These are phyloP conservation scores for Gillenia trifoliata DNA, from an alignment of 306 rosid species.

Conservation along the genomic window DNA sequence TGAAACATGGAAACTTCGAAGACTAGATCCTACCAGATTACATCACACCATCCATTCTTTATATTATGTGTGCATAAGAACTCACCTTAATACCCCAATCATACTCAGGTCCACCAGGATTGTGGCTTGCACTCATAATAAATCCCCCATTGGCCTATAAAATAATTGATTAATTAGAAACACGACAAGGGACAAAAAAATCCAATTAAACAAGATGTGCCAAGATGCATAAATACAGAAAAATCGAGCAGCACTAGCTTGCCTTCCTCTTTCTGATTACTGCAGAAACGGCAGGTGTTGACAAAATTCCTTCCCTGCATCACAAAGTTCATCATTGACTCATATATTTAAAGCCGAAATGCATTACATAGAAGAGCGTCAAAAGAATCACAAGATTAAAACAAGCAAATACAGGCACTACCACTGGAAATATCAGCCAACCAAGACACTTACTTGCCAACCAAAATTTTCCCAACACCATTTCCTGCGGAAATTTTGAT, in stretches of 20 bases:
- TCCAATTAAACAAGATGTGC: background rate
- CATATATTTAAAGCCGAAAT: background rate
- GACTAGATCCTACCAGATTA: background rate
- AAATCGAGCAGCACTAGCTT: slow-evolving; percentile 25
- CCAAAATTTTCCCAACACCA: slow-evolving; percentile 88
- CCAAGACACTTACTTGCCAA: slow-evolving; percentile 72
- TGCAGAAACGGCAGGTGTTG: slow-evolving; percentile 98
- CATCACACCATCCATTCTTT: background rate
- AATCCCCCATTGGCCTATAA: slow-evolving; percentile 94
- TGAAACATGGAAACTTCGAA: background rate
- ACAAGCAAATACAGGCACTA: background rate
- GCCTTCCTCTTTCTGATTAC: slow-evolving; percentile 89
- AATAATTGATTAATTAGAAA: slow-evolving; percentile 19
- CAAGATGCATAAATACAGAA: slow-evolving; percentile 22
- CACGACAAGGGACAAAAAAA: slow-evolving; percentile 11
- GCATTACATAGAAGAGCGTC: background rate
- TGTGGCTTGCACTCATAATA: slow-evolving; percentile 98
- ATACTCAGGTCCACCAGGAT: slow-evolving; percentile 97
- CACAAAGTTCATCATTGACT: slow-evolving; percentile 14
- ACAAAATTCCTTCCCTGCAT: slow-evolving; percentile 84
- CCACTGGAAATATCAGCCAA: slow-evolving; percentile 16
- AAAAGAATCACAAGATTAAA: background rate
- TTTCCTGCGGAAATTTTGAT: slow-evolving; percentile 95
- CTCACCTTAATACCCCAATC: slow-evolving; percentile 99
- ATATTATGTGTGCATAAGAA: background rate